Evolutionary conservation across 164 flowering plant species (phyloP), one percentile per base, ranked within the genome.

Genomic region (Cinnamomum chago): DNA sequence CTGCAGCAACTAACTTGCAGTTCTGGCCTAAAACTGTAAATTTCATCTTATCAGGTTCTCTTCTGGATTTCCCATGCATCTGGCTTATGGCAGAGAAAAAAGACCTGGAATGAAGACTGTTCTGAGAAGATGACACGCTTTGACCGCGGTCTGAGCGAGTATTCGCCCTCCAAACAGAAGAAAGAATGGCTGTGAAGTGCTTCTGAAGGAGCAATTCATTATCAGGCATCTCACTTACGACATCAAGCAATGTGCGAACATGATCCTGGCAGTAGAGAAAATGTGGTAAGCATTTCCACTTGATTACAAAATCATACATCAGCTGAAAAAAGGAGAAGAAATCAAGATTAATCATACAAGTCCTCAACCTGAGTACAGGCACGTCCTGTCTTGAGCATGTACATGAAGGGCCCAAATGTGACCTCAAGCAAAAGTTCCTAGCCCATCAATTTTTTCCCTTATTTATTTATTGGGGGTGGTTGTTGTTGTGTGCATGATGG

Each of bases 171-270:
- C 99, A 96, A 14, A 86, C 87, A 65, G 98, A 83, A 75, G 97
- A 84, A 70, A 96, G 92, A 72, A 96, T 67, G 27, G 94, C 93
- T 76, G 92, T 88, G 79, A 94, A 96, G 82, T 96, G 99, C 75
- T 84, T 91, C 77, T 94, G 99, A 78, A 94, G 84, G 24, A 94
- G 88, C 10, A 84, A 81, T 76, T 94, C 99, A 74, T 80, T 76
- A 83, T 96, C 90, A 40, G 90, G 88, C 76, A 83, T 82, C 82
- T 91, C 92, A 72, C 89, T 82, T 55, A 87, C 85, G 77, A 86
- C 79, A 79, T 88, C 91, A 77, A 96, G 81, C 76, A 96, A 79
- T 65, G 67, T 78, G 11, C 80, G 85, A 62, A 90, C 74, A 70
- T 92, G 87, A 24, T 96, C 99, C 99, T 95, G 85, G 60, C 22